phyloP scores from a whole-genome alignment of 108 stramenopile genomes.

The Cyclotella distinguenda region DNA sequence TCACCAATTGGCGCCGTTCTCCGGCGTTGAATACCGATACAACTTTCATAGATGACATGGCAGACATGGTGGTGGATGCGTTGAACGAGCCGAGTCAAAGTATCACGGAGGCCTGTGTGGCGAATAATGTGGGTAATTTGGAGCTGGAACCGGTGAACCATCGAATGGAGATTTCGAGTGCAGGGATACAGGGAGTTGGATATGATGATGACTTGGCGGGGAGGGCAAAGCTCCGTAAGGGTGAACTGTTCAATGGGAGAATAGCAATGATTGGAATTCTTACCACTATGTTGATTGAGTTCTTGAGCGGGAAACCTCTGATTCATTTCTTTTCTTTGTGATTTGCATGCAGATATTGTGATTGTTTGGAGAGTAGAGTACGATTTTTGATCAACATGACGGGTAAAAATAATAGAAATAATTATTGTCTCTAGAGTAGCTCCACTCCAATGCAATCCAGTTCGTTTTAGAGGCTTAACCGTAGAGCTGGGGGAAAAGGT shows the following conservation, averaged over 20 bases:
- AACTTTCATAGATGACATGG: constrained; percentile 94
- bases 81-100: constrained; percentile 71
- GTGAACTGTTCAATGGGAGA: constrained; percentile 58
- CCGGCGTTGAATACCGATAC: constrained; percentile 95
- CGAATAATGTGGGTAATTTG: constrained; percentile 79
- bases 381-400: too few relatives aligned
- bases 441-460: too few relatives aligned
- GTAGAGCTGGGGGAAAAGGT: too few relatives aligned
- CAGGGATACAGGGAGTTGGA: constrained; percentile 78
- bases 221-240: constrained; percentile 27
- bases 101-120: constrained; percentile 85
- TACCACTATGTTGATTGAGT: constrained; percentile 48
- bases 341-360: background rate
- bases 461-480: too few relatives aligned
- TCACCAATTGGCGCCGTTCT: constrained; percentile 88
- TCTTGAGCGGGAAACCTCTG: constrained; percentile 37
- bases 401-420: too few relatives aligned
- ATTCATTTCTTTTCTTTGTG: constrained; percentile 29
- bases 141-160: constrained; percentile 60
- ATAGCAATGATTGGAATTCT: constrained; percentile 64
- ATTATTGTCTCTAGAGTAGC: too few relatives aligned
- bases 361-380: too few relatives aligned
- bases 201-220: constrained; percentile 51
- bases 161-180: constrained; percentile 54
- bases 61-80: constrained; percentile 92